Evolutionary conservation across 176 grass and related monocot genomes (phyloP).

Genomic region (Eleusine coracana): DNA sequence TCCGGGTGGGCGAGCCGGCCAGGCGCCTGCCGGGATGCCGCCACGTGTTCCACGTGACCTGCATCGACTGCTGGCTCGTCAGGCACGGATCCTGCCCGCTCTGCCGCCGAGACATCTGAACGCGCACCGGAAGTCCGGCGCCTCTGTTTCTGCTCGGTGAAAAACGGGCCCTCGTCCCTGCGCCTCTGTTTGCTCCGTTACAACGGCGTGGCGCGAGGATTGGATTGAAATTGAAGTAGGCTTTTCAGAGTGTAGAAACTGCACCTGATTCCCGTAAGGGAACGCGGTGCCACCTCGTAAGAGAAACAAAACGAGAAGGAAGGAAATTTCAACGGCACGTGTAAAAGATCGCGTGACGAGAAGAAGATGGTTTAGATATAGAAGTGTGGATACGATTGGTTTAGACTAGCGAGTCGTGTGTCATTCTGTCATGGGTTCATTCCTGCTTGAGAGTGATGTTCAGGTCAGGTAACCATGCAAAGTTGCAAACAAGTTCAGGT

Average conservation of each 20-base stretch:
- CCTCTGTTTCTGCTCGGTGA: not conserved
- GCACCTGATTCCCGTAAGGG: conserved; percentile 23
- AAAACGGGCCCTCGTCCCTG: too few species aligned
- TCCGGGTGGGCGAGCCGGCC: conserved; percentile 57
- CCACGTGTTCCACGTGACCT: conserved; percentile 72
- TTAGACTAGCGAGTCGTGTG: not conserved
- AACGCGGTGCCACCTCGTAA: not conserved
- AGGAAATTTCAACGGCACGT: not conserved
- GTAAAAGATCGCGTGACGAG: not conserved
- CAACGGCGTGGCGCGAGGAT: too few species aligned
- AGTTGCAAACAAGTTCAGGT: not conserved
- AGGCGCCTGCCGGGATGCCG: conserved; percentile 59
- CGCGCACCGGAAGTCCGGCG: not conserved
- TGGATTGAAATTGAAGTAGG: not conserved
- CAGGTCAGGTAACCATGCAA: not conserved
- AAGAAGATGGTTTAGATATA: not conserved
- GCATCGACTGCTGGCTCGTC: conserved; percentile 85
- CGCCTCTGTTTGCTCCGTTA: too few species aligned
- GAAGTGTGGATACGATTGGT: not conserved
- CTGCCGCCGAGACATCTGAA: conserved; percentile 68
- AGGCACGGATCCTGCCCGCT: conserved; percentile 84
- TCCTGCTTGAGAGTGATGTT: not conserved
- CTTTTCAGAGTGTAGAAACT: not conserved
- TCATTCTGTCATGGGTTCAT: not conserved
- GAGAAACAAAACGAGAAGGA: not conserved